phyloP scores from a whole-genome alignment of 2,329 filamentous ascomycete species.

The Cladophialophora chaetospira region DNA sequence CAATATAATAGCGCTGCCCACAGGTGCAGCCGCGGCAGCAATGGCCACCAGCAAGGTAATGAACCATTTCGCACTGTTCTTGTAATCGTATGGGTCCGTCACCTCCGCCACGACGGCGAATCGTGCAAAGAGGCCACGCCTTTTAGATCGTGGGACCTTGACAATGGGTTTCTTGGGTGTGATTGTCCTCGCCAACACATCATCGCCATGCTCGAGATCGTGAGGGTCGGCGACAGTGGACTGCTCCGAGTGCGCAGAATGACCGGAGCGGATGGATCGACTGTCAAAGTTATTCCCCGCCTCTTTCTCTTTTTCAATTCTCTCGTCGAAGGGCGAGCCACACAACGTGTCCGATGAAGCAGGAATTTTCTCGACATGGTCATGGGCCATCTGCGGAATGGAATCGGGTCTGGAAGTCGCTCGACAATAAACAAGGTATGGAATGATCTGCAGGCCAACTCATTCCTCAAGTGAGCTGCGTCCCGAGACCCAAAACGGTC shows the following conservation, averaged over 20 bases:
- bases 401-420: background rate
- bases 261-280: conserved; percentile 15
- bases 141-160: conserved; percentile 54
- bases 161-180: conserved; percentile 43
- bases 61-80: conserved; percentile 75
- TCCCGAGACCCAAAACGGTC: background rate
- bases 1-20: conserved; percentile 83
- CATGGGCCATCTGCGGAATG: conserved; percentile 11
- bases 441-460: conserved; percentile 13
- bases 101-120: conserved; percentile 78
- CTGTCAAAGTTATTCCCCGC: conserved; percentile 3
- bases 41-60: conserved; percentile 77
- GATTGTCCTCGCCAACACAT: conserved; percentile 32
- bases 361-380: conserved; percentile 19
- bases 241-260: conserved; percentile 9
- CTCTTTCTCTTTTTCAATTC: conserved; percentile 10
- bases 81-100: conserved; percentile 72
- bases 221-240: conserved; percentile 22
- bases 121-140: conserved; percentile 72
- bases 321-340: conserved; percentile 3
- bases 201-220: conserved; percentile 24
- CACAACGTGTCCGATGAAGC: conserved; percentile 3
- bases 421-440: background rate
- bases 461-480: conserved; percentile 16
- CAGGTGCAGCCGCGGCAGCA: conserved; percentile 74